phyloP scores from a whole-genome alignment of 2,329 filamentous ascomycete species.

The Claviceps paspali region DNA sequence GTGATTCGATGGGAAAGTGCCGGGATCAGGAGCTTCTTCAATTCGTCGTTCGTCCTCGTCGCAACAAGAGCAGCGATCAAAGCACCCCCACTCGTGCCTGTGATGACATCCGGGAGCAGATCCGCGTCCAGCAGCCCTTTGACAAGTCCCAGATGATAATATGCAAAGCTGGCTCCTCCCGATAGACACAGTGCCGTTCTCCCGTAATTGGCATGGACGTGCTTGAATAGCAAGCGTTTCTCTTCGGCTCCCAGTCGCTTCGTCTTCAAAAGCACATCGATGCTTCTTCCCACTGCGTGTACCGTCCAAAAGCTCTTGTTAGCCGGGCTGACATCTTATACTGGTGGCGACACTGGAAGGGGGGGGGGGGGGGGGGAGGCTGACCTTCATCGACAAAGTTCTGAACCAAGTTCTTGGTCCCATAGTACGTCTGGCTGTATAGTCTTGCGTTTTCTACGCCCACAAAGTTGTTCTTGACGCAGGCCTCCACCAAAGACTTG shows the following conservation, averaged over 20 bases:
- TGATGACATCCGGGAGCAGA: constrained; percentile 83
- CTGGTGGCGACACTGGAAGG: too few relatives aligned
- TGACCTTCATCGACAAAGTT: constrained; percentile 72
- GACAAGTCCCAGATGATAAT: constrained; percentile 90
- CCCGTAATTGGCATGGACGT: constrained; percentile 79
- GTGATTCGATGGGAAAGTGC: constrained; percentile 73
- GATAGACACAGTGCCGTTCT: constrained; percentile 86
- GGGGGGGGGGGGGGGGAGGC: constrained; percentile 8
- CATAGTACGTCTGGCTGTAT: constrained; percentile 97
- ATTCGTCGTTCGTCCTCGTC: constrained; percentile 81
- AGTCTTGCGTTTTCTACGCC: constrained; percentile 84
- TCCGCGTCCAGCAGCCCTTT: constrained; percentile 78
- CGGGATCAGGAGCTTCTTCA: constrained; percentile 72
- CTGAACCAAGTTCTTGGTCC: constrained; percentile 90
- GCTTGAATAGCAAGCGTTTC: constrained; percentile 73
- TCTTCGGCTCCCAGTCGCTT: constrained; percentile 52
- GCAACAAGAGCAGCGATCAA: constrained; percentile 76
- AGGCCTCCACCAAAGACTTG: constrained; percentile 65
- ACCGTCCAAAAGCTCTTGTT: background rate
- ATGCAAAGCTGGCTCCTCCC: constrained; percentile 86
- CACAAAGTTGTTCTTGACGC: constrained; percentile 94
- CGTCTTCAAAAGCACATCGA: constrained; percentile 55
- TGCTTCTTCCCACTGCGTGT: constrained; percentile 41
- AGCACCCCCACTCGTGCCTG: constrained; percentile 87
- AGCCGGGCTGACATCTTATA: background rate